Percentiles rank a stretch among this genome's conserved stretches.
Conservation (phyloP, 1,284 basidiomycete species). For the Amylostereum chailletii region DNA sequence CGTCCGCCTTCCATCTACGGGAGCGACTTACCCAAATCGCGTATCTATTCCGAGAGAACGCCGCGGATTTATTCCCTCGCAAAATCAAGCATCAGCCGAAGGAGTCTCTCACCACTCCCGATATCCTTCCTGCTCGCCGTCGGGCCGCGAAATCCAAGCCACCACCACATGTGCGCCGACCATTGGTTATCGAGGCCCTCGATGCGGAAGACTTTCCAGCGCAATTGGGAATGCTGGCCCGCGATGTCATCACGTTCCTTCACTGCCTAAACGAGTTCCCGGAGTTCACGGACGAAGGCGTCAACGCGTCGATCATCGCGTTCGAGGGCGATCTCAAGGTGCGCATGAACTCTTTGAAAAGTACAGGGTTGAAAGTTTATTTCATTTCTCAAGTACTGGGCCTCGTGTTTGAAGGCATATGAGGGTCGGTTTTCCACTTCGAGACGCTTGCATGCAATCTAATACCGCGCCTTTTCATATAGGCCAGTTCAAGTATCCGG, state of each 20-base stretch:
- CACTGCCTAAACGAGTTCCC: constrained; percentile 67
- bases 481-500: constrained; percentile 63
- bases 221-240: constrained; percentile 49
- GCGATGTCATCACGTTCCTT: constrained; percentile 54
- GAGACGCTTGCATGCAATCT: background rate
- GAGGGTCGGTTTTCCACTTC: constrained; percentile 27
- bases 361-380: constrained; percentile 5
- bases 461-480: too few relatives aligned
- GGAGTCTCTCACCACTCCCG: constrained; percentile 31
- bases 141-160: constrained; percentile 21
- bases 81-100: constrained; percentile 41
- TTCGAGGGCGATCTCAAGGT: constrained; percentile 65
- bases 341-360: constrained; percentile 9
- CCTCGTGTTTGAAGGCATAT: constrained; percentile 57
- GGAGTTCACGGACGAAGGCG: constrained; percentile 63
- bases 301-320: constrained; percentile 55
- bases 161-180: constrained; percentile 39
- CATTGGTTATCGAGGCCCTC: constrained; percentile 42
- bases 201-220: constrained; percentile 58
- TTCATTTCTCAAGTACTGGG: constrained; percentile 45
- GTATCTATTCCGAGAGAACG: constrained; percentile 61
- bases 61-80: constrained; percentile 60
- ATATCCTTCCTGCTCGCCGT: constrained; percentile 15
- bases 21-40: constrained; percentile 56
- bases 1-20: constrained; percentile 61